A percentile compares a stretch with the other conserved stretches of the same genome.
Evolutionary conservation across 306 rosid genomes (phyloP).

Genomic region (Pterocarpus santalinus): DNA sequence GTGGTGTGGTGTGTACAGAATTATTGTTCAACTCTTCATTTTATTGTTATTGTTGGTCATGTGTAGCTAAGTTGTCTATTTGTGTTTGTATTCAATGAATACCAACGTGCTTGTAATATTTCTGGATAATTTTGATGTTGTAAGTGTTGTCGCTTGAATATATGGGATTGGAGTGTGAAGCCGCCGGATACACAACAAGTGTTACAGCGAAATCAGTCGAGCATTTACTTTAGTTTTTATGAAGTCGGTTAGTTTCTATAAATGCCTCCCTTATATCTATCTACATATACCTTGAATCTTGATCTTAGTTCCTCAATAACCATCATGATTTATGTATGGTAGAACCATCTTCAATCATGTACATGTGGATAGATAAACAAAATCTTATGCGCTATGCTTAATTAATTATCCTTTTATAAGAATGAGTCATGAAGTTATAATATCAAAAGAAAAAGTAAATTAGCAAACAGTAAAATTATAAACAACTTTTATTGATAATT

Average conservation of each 20-base stretch:
- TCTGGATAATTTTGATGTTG: conserved; percentile 40
- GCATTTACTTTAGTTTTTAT: background rate
- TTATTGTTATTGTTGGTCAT: conserved; percentile 11
- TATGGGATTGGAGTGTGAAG: background rate
- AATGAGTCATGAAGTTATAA: too few relatives aligned
- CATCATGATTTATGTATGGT: background rate
- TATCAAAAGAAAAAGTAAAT: too few relatives aligned
- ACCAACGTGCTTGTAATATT: conserved; percentile 27
- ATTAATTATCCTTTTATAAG: too few relatives aligned
- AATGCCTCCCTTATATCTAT: background rate
- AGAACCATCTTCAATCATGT: background rate
- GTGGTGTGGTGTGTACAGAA: conserved; percentile 31
- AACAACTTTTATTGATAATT: too few relatives aligned
- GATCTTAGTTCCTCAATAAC: too few relatives aligned
- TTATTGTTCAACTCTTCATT: conserved; percentile 20
- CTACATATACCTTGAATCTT: background rate
- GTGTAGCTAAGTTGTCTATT: conserved; percentile 18
- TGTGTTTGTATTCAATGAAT: conserved; percentile 24
- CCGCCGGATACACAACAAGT: background rate
- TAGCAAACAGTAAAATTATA: too few relatives aligned
- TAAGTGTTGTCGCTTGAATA: conserved; percentile 18
- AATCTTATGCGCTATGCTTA: too few relatives aligned
- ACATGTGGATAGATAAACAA: background rate
- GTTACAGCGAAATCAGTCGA: background rate
- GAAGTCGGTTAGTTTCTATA: too few relatives aligned